These are phyloP conservation scores for Talaromyces proteolyticus DNA, from an alignment of 495 filamentous ascomycete species.

Conservation along the genomic window DNA sequence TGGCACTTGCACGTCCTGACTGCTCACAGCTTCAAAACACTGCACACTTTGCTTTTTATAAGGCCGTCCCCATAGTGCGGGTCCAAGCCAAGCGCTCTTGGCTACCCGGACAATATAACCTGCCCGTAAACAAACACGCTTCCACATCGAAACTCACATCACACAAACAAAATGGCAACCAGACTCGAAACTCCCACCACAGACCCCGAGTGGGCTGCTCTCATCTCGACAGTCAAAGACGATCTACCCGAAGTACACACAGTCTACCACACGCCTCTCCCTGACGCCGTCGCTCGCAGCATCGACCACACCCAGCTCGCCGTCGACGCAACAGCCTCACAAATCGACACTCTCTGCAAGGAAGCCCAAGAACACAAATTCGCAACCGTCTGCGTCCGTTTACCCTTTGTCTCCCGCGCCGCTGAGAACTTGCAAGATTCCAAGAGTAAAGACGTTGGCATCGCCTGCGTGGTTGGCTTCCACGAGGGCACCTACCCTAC, in stretches of 20 bases:
- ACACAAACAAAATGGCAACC: constrained; percentile 2
- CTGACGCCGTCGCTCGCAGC: constrained; percentile 21
- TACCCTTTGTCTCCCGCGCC: constrained; percentile 45
- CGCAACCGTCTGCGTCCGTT: constrained; percentile 56
- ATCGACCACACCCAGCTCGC: constrained; percentile 67
- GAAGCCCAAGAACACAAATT: constrained; percentile 57
- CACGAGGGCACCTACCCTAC: constrained; percentile 56
- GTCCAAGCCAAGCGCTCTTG: background rate
- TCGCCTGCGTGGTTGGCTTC: constrained; percentile 64
- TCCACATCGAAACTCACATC: background rate
- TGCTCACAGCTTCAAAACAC: background rate
- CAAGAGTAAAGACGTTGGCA: constrained; percentile 33
- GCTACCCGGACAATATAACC: no score
- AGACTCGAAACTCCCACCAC: constrained; percentile 16
- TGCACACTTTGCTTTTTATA: no score
- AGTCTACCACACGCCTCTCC: constrained; percentile 17
- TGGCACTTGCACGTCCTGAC: background rate
- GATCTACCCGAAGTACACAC: constrained; percentile 17
- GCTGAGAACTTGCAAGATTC: constrained; percentile 42
- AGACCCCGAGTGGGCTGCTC: constrained; percentile 29
- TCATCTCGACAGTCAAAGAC: constrained; percentile 20
- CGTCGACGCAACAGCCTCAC: constrained; percentile 40
- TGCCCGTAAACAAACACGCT: background rate
- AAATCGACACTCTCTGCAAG: constrained; percentile 57
- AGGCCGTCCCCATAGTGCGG: no score